Evolutionary conservation across 768 basidiomycete genomes (phyloP), one percentile per base, ranked within the genome.

Genomic region (Leccinum fibrillosum): DNA sequence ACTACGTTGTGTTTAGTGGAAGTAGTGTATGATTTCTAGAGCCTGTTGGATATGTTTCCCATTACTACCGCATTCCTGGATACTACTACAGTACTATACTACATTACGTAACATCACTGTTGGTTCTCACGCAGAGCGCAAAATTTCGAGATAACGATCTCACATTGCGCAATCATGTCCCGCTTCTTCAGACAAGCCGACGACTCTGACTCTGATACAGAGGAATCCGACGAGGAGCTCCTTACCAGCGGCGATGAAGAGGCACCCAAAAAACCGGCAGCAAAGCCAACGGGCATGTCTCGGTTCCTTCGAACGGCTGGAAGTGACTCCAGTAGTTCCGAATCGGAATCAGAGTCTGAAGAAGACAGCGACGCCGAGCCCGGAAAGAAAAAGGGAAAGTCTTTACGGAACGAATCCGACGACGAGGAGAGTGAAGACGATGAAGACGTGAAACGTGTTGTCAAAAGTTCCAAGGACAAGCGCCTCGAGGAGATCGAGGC

Each of bases 401-500:
- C 79, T 64, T 55, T 80, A 51, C 72, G 69, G 34, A 76, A 74
- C 49, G 82, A 80, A 50, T 79, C 78, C 32, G 80, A 77, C 28
- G 80, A 78, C 21, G 79, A 77, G 13, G 83, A 78, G 54, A 83
- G 73, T 62, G 83, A 74, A 26, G 88, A 90, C 13, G 89, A 90
- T 48, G 90, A 89, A 21, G 89, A 87, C 52, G 85, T 85, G 37
- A 84, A 80, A 66, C 82, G 83, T 17, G 84, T 86, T 35, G 82
- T 90, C 49, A 82, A 83, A 59, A 93, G 91, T 69, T 95, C 96
- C 42, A 89, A 89, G 66, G 92, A 95, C 74, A 95, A 92, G 73
- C 82, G 95, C 54, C 74, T 94, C 69, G 93, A 89, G 50, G 97
- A 98, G 80, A 95, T 98, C 86, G 95, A 98, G 73, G 85, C 85